A percentile compares a stretch with the other conserved stretches of the same genome.
phyloP scores from a whole-genome alignment of 805 yeast species.

The Candida takata region DNA sequence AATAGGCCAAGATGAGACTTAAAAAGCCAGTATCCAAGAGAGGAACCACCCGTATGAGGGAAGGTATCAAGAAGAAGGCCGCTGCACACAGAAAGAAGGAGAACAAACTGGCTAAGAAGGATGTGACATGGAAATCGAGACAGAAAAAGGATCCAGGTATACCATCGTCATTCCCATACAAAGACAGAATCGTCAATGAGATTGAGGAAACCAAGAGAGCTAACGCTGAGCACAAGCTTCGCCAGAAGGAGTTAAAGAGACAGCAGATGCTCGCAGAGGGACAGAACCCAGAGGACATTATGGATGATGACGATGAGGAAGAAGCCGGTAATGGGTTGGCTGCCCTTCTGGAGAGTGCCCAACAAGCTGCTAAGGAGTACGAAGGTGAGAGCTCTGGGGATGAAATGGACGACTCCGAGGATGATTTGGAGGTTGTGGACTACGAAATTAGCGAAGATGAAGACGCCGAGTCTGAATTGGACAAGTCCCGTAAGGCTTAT shows the following conservation, averaged over 20 bases:
- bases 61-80: constrained; percentile 94
- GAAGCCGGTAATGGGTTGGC: constrained; percentile 53
- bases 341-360: constrained; percentile 87
- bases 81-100: constrained; percentile 87
- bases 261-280: constrained; percentile 33
- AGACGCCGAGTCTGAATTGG: constrained; percentile 44
- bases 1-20: constrained; percentile 18
- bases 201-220: constrained; percentile 56
- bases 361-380: constrained; percentile 72
- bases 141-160: constrained; percentile 87
- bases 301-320: constrained; percentile 31
- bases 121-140: constrained; percentile 88
- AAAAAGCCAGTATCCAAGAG: constrained; percentile 64
- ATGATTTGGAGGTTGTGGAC: constrained; percentile 42
- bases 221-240: constrained; percentile 48
- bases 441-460: constrained; percentile 41
- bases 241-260: constrained; percentile 42
- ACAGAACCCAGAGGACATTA: constrained; percentile 29
- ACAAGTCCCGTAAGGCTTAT: constrained; percentile 80
- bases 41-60: constrained; percentile 86
- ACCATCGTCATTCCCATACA: constrained; percentile 92
- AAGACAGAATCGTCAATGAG: constrained; percentile 69
- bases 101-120: constrained; percentile 75
- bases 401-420: constrained; percentile 38
- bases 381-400: constrained; percentile 45